phyloP scores from a whole-genome alignment of 2,329 filamentous ascomycete genomes.

The Onygenales sp. region DNA sequence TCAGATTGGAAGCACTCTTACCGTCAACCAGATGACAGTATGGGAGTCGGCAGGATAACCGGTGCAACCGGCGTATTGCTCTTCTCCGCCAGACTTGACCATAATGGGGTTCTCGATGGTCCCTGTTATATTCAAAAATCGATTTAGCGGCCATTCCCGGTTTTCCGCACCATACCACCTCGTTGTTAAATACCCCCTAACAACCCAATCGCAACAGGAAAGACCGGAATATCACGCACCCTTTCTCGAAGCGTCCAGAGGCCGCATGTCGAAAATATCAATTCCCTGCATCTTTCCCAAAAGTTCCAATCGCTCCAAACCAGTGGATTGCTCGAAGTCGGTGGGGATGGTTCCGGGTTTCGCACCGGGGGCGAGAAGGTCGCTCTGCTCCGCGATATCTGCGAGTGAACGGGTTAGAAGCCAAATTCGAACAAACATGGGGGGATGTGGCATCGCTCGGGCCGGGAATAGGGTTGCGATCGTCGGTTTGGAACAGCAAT shows the following conservation, averaged over 20 bases:
- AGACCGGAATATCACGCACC: constrained; percentile 44
- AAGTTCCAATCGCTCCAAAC: constrained; percentile 97
- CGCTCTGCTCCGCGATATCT: constrained; percentile 78
- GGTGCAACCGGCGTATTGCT: constrained; percentile 96
- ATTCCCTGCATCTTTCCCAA: constrained; percentile 98
- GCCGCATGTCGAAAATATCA: constrained; percentile 97
- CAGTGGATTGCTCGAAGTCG: constrained; percentile 91
- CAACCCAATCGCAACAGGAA: not conserved
- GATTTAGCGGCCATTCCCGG: not conserved
- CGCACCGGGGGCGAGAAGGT: constrained; percentile 79
- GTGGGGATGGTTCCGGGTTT: constrained; percentile 75
- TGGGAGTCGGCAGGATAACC: constrained; percentile 89
- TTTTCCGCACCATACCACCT: not conserved
- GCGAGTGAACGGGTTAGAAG: constrained; percentile 13
- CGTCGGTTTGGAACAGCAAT: no score
- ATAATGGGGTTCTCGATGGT: constrained; percentile 83
- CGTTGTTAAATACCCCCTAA: not conserved
- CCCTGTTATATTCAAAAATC: constrained; percentile 41
- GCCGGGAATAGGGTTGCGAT: not conserved
- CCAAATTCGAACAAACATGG: not conserved
- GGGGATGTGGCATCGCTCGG: not conserved
- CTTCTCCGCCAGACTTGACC: constrained; percentile 84
- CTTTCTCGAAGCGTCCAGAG: constrained; percentile 79
- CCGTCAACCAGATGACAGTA: constrained; percentile 79
- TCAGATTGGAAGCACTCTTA: constrained; percentile 40